These are phyloP conservation scores for Fimicolochytrium jonesii DNA, from an alignment of 192 early-diverging fungal genomes.

Conservation along the genomic window DNA sequence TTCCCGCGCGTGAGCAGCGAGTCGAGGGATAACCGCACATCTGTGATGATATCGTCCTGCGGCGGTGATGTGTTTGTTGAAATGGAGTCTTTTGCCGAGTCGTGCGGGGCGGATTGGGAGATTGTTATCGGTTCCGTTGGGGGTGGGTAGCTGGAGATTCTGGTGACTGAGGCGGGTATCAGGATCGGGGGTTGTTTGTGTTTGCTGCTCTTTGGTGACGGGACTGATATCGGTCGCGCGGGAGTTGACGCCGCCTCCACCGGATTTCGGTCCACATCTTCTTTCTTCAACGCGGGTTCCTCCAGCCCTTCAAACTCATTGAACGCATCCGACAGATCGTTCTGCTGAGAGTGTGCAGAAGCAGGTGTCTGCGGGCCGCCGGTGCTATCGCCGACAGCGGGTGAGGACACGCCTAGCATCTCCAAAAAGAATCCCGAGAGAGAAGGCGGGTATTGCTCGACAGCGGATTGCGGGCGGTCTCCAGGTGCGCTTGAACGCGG, in stretches of 20 bases:
- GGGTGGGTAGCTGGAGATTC: not conserved
- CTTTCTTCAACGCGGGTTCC: not conserved
- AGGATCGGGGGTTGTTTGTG: not conserved
- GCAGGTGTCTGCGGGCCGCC: not conserved
- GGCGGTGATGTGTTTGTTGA: not conserved
- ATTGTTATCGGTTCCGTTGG: not conserved
- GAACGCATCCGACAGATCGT: not conserved
- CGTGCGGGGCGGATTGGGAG: not conserved
- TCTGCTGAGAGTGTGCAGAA: too few relatives aligned
- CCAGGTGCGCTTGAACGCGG: not conserved
- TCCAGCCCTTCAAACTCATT: not conserved
- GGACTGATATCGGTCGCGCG: not conserved
- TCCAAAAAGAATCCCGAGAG: slow-evolving; percentile 12
- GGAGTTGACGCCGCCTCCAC: not conserved
- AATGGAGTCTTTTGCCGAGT: not conserved
- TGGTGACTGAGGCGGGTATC: not conserved
- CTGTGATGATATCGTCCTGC: not conserved
- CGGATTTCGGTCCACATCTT: not conserved
- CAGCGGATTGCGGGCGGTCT: not conserved
- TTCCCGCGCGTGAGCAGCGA: not conserved
- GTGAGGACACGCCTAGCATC: slow-evolving; percentile 12
- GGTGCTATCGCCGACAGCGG: not conserved
- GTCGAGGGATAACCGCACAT: slow-evolving; percentile 10
- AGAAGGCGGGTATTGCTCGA: slow-evolving; percentile 1
- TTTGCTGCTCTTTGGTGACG: not conserved